Base-by-base conservation (phyloP, 1,284 basidiomycete genomes). In the Leccinum pachyderme region DNA sequence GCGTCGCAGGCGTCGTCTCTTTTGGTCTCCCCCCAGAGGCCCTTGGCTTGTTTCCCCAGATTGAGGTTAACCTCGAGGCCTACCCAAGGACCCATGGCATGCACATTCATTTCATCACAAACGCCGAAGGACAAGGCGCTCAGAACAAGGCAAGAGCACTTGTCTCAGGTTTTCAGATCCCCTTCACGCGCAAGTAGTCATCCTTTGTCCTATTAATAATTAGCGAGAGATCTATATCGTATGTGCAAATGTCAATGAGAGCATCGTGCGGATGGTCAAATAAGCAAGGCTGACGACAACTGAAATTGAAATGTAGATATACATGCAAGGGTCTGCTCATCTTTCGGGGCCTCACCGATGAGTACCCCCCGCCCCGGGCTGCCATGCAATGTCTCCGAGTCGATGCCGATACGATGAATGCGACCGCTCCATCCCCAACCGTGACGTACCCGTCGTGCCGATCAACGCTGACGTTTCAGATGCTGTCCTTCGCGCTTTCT, bases 31-130 rank as follows among this genome's bases (percentile, higher is more conserved):
- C 89, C 0, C 84, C 91, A 0, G 78, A 82, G 15, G 94, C 95
- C 0, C 89, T 98, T 82, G 86, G 82, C 9, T 81, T 96, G 60
- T 99, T 98, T 81, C 96, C 96, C 4, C 91, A 95, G 72, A 87
- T 97, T 54, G 95, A 97, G 74, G 87, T 93, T 70, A 98, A 96
- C 73, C 73, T 89, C 56, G 94, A 97, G 69, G 74, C 89, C 41
- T 98, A 96, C 69, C 91, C 92, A 7, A 83, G 82, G 61, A 70
- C 84, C 52, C 88, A 88, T 67, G 95, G 95, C 35, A 91, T 97
- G 83, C 90, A 96, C 69, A 84, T 98, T 48, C 89, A 94, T 70
- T 94, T 95, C 71, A 80, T 94, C 59, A 96, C 95, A 37, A 93
- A 89, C 68, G 87, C 90, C 4, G 78, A 78, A 49, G 95, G 95